Evolutionary conservation across 805 yeast species (phyloP).

Genomic region (Ogataea ramenticola): DNA sequence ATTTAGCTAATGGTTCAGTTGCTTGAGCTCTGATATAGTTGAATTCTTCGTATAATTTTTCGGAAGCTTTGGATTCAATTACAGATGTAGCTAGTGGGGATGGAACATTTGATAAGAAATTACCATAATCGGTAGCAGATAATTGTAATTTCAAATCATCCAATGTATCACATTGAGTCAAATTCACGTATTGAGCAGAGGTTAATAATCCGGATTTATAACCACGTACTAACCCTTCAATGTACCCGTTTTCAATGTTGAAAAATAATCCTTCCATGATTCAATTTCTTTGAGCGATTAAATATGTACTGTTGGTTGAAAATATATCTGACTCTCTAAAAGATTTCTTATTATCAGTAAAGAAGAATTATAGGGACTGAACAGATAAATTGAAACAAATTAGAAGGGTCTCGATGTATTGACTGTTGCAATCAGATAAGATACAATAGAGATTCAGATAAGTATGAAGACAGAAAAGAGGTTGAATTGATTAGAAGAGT

Average conservation of each 20-base stretch:
- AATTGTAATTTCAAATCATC: constrained; percentile 93
- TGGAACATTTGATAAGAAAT: constrained; percentile 75
- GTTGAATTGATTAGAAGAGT: no score
- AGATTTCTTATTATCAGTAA: no score
- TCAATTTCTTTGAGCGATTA: no score
- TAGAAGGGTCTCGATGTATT: no score
- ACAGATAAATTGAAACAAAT: no score
- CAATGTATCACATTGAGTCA: constrained; percentile 91
- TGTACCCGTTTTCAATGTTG: constrained; percentile 81
- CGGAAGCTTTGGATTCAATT: constrained; percentile 74
- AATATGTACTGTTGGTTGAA: no score
- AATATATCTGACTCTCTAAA: no score
- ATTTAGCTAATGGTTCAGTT: constrained; percentile 68
- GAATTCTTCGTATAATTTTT: constrained; percentile 75
- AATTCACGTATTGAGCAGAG: constrained; percentile 75
- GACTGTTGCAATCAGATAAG: no score
- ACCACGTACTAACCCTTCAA: constrained; percentile 94
- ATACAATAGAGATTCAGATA: no score
- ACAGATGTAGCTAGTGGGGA: constrained; percentile 78
- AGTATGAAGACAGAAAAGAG: no score
- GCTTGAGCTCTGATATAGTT: constrained; percentile 81
- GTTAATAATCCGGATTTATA: constrained; percentile 78
- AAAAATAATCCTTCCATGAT: constrained; percentile 89
- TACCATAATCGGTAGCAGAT: constrained; percentile 94
- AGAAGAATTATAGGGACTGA: no score